Evolutionary conservation across 2,329 filamentous ascomycete genomes (phyloP).

Genomic region (Penicillium sp.): DNA sequence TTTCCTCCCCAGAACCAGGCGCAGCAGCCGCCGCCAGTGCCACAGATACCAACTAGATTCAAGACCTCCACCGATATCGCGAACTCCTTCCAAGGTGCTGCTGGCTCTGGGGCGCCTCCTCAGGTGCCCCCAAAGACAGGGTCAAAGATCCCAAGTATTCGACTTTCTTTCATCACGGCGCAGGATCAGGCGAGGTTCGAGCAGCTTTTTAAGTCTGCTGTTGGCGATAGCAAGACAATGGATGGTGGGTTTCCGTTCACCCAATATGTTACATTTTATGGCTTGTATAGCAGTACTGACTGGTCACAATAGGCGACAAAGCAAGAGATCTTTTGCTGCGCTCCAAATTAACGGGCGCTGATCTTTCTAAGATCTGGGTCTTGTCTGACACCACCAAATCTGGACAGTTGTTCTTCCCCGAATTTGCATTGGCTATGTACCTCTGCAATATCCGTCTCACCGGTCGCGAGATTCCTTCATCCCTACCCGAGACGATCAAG

Average conservation of each 20-base stretch:
- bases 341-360: slow-evolving; percentile 82
- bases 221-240: slow-evolving; percentile 78
- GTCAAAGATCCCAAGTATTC: slow-evolving; percentile 86
- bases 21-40: slow-evolving; percentile 25
- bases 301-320: slow-evolving; percentile 61
- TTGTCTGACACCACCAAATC: slow-evolving; percentile 94
- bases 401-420: slow-evolving; percentile 92
- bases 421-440: slow-evolving; percentile 98
- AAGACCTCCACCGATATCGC: slow-evolving; percentile 65
- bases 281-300: slow-evolving; percentile 13
- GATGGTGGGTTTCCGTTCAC: slow-evolving; percentile 54
- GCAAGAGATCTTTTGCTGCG: slow-evolving; percentile 84
- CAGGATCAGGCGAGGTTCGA: slow-evolving; percentile 96
- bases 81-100: slow-evolving; percentile 56
- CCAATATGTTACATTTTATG: neutral
- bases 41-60: slow-evolving; percentile 51
- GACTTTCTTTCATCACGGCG: slow-evolving; percentile 92
- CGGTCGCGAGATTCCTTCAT: slow-evolving; percentile 72
- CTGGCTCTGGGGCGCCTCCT: slow-evolving; percentile 48
- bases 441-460: slow-evolving; percentile 92
- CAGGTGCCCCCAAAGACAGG: slow-evolving; percentile 61
- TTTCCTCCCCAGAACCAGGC: slow-evolving; percentile 49
- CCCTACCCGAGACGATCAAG: slow-evolving; percentile 78
- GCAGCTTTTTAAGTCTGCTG: slow-evolving; percentile 93
- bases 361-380: slow-evolving; percentile 91